phyloP scores from a whole-genome alignment of 306 rosid species.

The Cucurbita argyrosperma region DNA sequence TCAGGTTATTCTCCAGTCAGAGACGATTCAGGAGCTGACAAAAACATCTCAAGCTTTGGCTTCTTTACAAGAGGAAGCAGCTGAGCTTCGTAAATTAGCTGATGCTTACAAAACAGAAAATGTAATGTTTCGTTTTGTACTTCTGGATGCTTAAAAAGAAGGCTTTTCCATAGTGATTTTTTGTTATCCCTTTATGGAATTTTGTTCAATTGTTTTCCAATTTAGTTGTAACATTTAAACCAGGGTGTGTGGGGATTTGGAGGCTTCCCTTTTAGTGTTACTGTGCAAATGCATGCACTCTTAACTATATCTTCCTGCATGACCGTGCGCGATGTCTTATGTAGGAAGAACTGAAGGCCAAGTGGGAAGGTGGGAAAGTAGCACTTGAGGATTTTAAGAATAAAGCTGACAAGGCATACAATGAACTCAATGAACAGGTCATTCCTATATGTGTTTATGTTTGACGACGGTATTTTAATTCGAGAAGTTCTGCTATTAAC shows the following conservation, averaged over 20 bases:
- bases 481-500: too few species aligned
- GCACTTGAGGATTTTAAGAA: slow-evolving; percentile 33
- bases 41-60: slow-evolving; percentile 73
- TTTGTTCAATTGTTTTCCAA: neutral
- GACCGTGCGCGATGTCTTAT: slow-evolving; percentile 6
- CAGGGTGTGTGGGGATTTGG: neutral
- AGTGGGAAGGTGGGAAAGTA: slow-evolving; percentile 55
- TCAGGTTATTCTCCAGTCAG: slow-evolving; percentile 91
- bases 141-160: neutral
- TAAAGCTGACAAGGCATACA: slow-evolving; percentile 58
- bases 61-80: slow-evolving; percentile 52
- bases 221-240: neutral
- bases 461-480: too few species aligned
- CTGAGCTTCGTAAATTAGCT: slow-evolving; percentile 42
- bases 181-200: neutral
- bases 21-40: slow-evolving; percentile 85
- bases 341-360: slow-evolving; percentile 62
- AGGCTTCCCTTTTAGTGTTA: neutral
- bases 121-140: slow-evolving; percentile 21
- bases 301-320: neutral
- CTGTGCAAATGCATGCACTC: neutral
- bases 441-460: slow-evolving; percentile 1
- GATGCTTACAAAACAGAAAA: slow-evolving; percentile 46
- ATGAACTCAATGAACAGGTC: slow-evolving; percentile 89
- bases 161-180: neutral